These are phyloP conservation scores for Leptomonas pyrrhocoris DNA, from an alignment of 208 protist genomes.

Conservation along the genomic window DNA sequence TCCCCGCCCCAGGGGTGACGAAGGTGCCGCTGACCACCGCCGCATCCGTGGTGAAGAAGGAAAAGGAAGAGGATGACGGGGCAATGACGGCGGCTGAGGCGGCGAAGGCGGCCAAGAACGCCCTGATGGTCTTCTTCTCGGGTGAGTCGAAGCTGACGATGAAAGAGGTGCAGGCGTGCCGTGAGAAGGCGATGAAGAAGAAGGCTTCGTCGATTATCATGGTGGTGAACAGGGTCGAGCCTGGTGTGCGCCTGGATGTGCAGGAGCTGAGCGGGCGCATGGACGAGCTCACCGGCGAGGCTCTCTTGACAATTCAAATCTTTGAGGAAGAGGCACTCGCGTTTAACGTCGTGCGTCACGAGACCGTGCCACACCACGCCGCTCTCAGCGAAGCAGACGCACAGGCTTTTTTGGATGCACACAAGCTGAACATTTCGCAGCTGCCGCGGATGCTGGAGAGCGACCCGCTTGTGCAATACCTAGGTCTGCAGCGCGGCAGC, in stretches of 20 bases:
- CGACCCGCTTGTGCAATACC: constrained; percentile 96
- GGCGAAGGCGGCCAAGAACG: constrained; percentile 21
- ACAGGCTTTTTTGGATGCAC: constrained; percentile 71
- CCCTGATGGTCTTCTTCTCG: constrained; percentile 75
- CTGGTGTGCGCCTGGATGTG: constrained; percentile 54
- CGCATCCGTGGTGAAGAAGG: constrained; percentile 14
- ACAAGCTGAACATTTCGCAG: constrained; percentile 93
- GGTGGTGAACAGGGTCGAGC: constrained; percentile 50
- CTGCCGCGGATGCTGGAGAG: constrained; percentile 95
- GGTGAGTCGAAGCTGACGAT: constrained; percentile 48
- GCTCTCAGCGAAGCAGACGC: constrained; percentile 77
- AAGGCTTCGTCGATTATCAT: constrained; percentile 65
- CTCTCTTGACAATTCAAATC: constrained; percentile 85
- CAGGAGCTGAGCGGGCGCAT: constrained; percentile 69
- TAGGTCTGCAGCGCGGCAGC: constrained; percentile 89
- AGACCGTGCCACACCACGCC: constrained; percentile 95
- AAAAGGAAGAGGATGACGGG: constrained; percentile 9
- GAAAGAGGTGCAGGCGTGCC: constrained; percentile 57
- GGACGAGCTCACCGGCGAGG: constrained; percentile 40
- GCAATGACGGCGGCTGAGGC: not conserved
- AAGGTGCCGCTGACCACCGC: not conserved
- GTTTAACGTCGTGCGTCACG: constrained; percentile 96
- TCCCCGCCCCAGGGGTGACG: not conserved
- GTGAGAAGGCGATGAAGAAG: constrained; percentile 68
- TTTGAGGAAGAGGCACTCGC: constrained; percentile 95